Evolutionary conservation across 306 rosid genomes (phyloP).

Genomic region (Gastrolobium villosum): DNA sequence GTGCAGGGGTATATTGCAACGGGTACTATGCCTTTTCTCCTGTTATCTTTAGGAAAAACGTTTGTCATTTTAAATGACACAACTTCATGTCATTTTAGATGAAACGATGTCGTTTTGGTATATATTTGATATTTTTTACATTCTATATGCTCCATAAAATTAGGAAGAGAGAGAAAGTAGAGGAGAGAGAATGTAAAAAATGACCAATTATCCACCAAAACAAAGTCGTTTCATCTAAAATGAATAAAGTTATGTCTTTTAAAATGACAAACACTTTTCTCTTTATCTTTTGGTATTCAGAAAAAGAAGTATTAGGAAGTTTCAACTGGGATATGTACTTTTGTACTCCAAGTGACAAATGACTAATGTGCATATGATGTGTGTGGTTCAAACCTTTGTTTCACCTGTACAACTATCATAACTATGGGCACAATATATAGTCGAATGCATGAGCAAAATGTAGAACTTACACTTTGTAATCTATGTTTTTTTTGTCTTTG

Average conservation of each 20-base stretch:
- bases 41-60: neutral
- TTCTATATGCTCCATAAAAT: too few relatives aligned
- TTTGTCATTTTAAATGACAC: too few relatives aligned
- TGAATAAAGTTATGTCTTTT: too few relatives aligned
- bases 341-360: slow-evolving; percentile 4
- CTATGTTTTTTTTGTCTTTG: slow-evolving; percentile 38
- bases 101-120: too few relatives aligned
- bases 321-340: slow-evolving; percentile 16
- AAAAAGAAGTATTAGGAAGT: neutral
- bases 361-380: neutral
- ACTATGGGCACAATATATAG: neutral
- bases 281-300: neutral
- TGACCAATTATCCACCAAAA: too few relatives aligned
- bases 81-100: too few relatives aligned
- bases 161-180: too few relatives aligned
- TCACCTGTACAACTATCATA: neutral
- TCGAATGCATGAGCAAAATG: slow-evolving; percentile 31
- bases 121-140: too few relatives aligned
- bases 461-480: slow-evolving; percentile 25
- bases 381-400: slow-evolving; percentile 2
- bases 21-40: neutral
- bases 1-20: neutral
- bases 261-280: too few relatives aligned
- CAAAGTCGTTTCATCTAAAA: too few relatives aligned
- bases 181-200: too few relatives aligned